Base-by-base conservation (phyloP, 805 yeast species). In the Candida anglica region DNA sequence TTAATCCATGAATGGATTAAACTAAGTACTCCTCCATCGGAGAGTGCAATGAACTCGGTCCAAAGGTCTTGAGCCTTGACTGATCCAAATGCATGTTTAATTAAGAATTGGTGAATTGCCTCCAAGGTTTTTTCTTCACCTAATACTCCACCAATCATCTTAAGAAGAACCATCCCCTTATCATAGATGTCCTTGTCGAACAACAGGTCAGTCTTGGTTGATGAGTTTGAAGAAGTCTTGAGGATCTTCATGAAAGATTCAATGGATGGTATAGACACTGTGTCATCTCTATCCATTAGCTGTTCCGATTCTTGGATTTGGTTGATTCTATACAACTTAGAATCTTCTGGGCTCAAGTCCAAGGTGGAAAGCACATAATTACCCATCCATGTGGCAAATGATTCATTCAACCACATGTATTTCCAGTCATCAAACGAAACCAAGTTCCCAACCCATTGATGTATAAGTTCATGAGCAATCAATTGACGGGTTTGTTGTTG, bases 391-490 rank as follows among this genome's bases (percentile, higher is more conserved):
- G 93, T 83, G 0, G 94, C 93, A 58, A 84, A 80, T 2, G 85
- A 63, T 58, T 85, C 94, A 47, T 82, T 81, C 36, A 85, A 60
- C 89, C 93, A 83, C 24, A 84, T 58, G 47, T 73, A 67, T 32
- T 70, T 72, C 81, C 86, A 84, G 14, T 76, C 72, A 32, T 79
- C 82, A 46, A 82, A 81, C 1, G 85, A 65, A 2, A 82, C 69
- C 43, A 67, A 62, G 43, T 85, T 77, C 6, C 93, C 94, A 37
- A 85, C 56, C 86, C 87, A 85, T 58, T 84, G 91, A 52, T 85
- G 94, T 19, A 82, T 78, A 41, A 84, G 48, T 48, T 84, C 89
- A 52, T 85, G 94, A 2, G 75, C 77, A 6, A 85, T 48, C 28
- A 84, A 65, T 46, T 79, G 82, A 40, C 74, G 60, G 16, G 77